These are phyloP conservation scores for Ogataea siamensis DNA, from an alignment of 805 yeast species.

Conservation along the genomic window DNA sequence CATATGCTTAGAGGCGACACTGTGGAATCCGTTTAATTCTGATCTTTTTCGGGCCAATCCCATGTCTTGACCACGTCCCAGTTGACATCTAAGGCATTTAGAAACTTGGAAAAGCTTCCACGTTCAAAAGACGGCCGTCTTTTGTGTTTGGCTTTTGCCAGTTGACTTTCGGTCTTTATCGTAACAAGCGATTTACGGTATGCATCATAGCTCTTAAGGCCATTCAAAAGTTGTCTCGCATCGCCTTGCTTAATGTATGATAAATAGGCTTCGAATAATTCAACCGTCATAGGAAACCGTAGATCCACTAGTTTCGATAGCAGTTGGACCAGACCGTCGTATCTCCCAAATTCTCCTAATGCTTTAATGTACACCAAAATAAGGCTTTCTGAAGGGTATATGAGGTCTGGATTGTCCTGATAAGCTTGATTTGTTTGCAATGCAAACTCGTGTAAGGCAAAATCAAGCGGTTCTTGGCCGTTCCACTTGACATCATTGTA, in stretches of 20 bases:
- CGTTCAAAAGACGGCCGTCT: slow-evolving; percentile 7
- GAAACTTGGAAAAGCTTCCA: slow-evolving; percentile 26
- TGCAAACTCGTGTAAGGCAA: slow-evolving; percentile 58
- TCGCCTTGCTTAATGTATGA: slow-evolving; percentile 21
- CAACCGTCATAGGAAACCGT: slow-evolving; percentile 25
- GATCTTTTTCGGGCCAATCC: slow-evolving; percentile 29
- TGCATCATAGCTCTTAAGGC: slow-evolving; percentile 22
- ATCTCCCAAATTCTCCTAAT: slow-evolving; percentile 45
- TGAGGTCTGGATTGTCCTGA: slow-evolving; percentile 31
- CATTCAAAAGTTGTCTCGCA: slow-evolving; percentile 21
- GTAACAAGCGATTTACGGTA: slow-evolving; percentile 14
- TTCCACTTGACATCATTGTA: slow-evolving; percentile 41
- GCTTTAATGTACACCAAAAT: slow-evolving; percentile 54
- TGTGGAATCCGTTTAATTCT: slow-evolving; percentile 2
- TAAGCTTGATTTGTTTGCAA: slow-evolving; percentile 36
- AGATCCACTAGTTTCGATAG: slow-evolving; percentile 53
- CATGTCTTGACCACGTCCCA: slow-evolving; percentile 34
- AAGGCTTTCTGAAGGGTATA: slow-evolving; percentile 46
- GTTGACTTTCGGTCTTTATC: slow-evolving; percentile 27
- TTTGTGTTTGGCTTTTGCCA: slow-evolving; percentile 17
- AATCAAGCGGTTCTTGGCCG: slow-evolving; percentile 57
- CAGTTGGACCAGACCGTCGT: slow-evolving; percentile 53
- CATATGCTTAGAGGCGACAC: not conserved
- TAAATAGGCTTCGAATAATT: slow-evolving; percentile 23
- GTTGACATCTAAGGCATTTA: slow-evolving; percentile 24